These are phyloP conservation scores for Hymenoscyphus albidus DNA, from an alignment of 2,329 filamentous ascomycete species.

Conservation along the genomic window DNA sequence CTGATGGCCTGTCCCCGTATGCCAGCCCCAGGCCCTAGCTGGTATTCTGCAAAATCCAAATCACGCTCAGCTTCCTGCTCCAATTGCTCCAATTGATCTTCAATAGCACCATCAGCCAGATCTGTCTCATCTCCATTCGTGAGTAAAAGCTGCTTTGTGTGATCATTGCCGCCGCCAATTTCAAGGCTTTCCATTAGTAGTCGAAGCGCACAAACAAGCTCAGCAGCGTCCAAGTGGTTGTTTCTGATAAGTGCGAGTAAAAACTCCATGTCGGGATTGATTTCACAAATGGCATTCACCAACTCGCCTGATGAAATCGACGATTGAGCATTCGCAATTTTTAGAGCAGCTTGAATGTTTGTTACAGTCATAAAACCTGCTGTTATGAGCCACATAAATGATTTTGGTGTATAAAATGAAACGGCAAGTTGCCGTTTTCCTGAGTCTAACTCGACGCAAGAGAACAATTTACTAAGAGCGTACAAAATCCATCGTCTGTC, in stretches of 20 bases:
- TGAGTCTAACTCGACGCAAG: constrained; percentile 21
- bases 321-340: constrained; percentile 34
- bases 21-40: constrained; percentile 61
- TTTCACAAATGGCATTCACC: constrained; percentile 56
- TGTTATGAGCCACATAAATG: constrained; percentile 56
- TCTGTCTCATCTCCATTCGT: constrained; percentile 25
- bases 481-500: constrained; percentile 64
- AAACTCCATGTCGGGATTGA: constrained; percentile 66
- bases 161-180: constrained; percentile 36
- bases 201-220: constrained; percentile 64
- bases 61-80: constrained; percentile 61
- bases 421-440: constrained; percentile 35
- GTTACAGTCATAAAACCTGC: constrained; percentile 57
- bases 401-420: constrained; percentile 45
- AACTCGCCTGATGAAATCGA: constrained; percentile 57
- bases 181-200: constrained; percentile 67
- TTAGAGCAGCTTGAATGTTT: constrained; percentile 57
- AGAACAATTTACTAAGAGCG: constrained; percentile 47
- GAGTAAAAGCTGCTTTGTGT: constrained; percentile 27
- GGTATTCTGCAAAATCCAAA: constrained; percentile 63
- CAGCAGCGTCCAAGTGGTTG: constrained; percentile 61
- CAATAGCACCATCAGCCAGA: constrained; percentile 21
- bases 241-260: constrained; percentile 62
- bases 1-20: constrained; percentile 62
- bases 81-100: constrained; percentile 45